Conservation (phyloP, 2,329 filamentous ascomycete species). For the Aspergillus tubingensis region DNA sequence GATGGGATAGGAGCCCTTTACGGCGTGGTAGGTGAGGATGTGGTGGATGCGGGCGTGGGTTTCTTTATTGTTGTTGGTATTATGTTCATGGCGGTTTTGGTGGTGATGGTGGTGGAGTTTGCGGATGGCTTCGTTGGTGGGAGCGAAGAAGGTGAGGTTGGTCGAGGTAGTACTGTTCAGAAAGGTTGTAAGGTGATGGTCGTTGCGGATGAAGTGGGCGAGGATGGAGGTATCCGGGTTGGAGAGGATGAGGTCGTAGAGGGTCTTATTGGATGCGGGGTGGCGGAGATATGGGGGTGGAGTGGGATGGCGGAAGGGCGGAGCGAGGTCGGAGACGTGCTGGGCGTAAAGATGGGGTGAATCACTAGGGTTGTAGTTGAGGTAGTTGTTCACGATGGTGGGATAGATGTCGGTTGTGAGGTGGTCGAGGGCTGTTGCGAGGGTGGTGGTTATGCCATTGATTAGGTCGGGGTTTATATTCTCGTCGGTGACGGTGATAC, state of each 20-base stretch:
- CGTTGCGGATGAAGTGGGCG: constrained; percentile 71
- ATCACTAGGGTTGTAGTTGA: not conserved
- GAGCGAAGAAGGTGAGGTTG: constrained; percentile 81
- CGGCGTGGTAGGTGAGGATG: constrained; percentile 74
- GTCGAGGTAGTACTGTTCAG: constrained; percentile 69
- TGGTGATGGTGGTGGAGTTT: constrained; percentile 54
- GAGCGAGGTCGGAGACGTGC: not conserved
- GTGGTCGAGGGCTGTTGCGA: constrained; percentile 1
- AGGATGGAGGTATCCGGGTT: constrained; percentile 78
- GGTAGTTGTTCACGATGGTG: not conserved
- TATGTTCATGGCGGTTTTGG: constrained; percentile 1
- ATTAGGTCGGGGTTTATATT: constrained; percentile 12
- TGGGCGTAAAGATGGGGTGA: not conserved
- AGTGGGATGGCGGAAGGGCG: constrained; percentile 5
- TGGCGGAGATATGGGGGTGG: constrained; percentile 28
- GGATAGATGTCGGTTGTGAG: not conserved
- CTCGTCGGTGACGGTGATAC: constrained; percentile 5
- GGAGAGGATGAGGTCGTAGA: constrained; percentile 76
- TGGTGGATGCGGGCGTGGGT: constrained; percentile 62
- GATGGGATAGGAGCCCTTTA: constrained; percentile 66
- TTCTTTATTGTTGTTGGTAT: not conserved
- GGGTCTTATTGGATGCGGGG: constrained; percentile 63
- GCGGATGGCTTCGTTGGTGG: constrained; percentile 74
- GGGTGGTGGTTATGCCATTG: not conserved
- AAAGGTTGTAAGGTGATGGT: constrained; percentile 68